Conservation (phyloP, 1,284 basidiomycete genomes). For the Coniophora puteana region DNA sequence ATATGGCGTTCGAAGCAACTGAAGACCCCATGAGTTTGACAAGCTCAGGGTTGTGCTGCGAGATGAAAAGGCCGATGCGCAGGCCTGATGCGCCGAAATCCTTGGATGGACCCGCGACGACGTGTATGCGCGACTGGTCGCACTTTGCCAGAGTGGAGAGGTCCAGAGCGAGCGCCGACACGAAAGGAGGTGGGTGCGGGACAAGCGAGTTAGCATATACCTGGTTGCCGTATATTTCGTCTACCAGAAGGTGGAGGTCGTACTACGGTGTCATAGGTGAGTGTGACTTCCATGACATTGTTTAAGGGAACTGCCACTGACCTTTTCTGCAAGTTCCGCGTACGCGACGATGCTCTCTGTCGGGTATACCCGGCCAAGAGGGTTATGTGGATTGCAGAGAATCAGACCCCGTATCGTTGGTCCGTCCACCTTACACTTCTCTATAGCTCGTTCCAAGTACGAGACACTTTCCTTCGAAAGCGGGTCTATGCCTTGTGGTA, state of each 20-base stretch:
- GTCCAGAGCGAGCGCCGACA: constrained; percentile 9
- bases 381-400: constrained; percentile 15
- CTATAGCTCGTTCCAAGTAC: constrained; percentile 3
- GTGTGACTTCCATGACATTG: no score
- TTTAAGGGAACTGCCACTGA: no score
- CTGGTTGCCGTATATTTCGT: constrained; percentile 13
- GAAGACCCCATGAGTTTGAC: constrained; percentile 3
- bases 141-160: constrained; percentile 1
- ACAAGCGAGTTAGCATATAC: constrained; percentile 10
- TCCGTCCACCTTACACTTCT: constrained; percentile 2
- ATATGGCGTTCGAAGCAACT: constrained; percentile 9
- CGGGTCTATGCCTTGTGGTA: constrained; percentile 11
- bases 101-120: constrained; percentile 12
- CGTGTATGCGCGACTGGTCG: constrained; percentile 11
- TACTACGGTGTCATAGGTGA: constrained; percentile 7
- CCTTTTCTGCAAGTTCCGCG: constrained; percentile 13
- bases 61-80: constrained; percentile 11
- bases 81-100: constrained; percentile 14
- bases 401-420: constrained; percentile 6
- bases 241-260: constrained; percentile 13
- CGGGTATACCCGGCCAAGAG: constrained; percentile 12
- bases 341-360: constrained; percentile 11
- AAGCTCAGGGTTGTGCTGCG: constrained; percentile 9
- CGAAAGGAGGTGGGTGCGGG: constrained; percentile 9
- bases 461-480: constrained; percentile 7